Evolutionary conservation across 306 rosid genomes (phyloP).

Genomic region (Parietaria judaica): DNA sequence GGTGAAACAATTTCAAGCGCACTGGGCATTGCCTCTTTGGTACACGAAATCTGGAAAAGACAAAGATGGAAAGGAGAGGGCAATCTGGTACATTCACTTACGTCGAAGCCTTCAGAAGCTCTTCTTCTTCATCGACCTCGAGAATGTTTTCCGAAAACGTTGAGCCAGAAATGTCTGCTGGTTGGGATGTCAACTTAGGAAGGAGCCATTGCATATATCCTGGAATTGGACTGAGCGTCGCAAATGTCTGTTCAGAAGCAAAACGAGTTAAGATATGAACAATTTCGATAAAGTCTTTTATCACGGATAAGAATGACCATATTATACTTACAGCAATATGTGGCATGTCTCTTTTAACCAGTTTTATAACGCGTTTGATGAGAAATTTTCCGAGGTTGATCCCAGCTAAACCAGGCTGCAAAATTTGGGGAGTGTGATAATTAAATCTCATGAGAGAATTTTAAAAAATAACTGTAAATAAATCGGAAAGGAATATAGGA

Average conservation of each 20-base stretch:
- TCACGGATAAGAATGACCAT: constrained; percentile 5
- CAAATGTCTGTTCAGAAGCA: constrained; percentile 52
- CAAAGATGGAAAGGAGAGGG: neutral
- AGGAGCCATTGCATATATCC: constrained; percentile 90
- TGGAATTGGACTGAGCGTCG: constrained; percentile 95
- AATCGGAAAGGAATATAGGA: neutral
- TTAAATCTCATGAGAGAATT: constrained; percentile 15
- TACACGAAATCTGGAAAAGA: neutral
- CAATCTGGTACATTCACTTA: constrained; percentile 21
- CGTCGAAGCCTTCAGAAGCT: constrained; percentile 55
- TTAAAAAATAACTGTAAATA: neutral
- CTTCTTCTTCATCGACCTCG: constrained; percentile 63
- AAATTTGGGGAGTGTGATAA: constrained; percentile 18
- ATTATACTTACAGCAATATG: constrained; percentile 65
- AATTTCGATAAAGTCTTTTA: neutral
- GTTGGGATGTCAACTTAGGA: constrained; percentile 75
- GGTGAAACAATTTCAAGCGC: constrained; percentile 16
- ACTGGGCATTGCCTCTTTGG: neutral
- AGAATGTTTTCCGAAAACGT: constrained; percentile 75
- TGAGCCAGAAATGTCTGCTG: constrained; percentile 42
- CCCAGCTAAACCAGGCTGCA: constrained; percentile 93
- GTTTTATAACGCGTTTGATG: constrained; percentile 75
- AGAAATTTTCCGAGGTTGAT: constrained; percentile 91
- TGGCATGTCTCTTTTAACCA: constrained; percentile 87
- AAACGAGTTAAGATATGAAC: neutral